phyloP scores from a whole-genome alignment of 2,329 filamentous ascomycete species.

The Endocalyx cinctus region DNA sequence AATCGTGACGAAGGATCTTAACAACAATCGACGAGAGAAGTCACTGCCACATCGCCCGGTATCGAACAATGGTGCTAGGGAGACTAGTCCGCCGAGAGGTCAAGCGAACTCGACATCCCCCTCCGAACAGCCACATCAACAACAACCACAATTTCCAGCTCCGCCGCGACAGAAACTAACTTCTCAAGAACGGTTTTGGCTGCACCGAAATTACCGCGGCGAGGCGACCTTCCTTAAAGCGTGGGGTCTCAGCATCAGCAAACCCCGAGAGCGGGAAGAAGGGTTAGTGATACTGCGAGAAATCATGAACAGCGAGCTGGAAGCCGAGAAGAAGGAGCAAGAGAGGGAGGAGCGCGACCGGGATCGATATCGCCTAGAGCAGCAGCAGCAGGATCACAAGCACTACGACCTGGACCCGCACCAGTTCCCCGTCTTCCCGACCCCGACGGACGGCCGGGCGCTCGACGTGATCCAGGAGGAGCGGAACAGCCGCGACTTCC shows the following conservation, averaged over 20 bases:
- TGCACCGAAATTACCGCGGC: slow-evolving; percentile 23
- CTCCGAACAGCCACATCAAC: slow-evolving; percentile 2
- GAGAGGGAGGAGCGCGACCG: slow-evolving; percentile 1
- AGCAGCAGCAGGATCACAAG: slow-evolving; percentile 4
- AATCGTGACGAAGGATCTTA: too few species aligned
- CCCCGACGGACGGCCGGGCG: slow-evolving; percentile 7
- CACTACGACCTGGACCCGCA: neutral
- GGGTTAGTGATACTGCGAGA: slow-evolving; percentile 18
- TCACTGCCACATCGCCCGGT: too few species aligned
- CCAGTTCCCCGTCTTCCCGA: neutral
- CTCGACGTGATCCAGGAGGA: slow-evolving; percentile 18
- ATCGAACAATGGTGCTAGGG: too few species aligned
- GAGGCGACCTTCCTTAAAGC: slow-evolving; percentile 22
- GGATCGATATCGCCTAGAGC: too few species aligned
- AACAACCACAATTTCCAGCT: slow-evolving; percentile 1
- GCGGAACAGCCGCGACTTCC: slow-evolving; percentile 9
- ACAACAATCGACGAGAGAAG: too few species aligned
- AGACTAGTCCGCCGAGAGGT: too few species aligned
- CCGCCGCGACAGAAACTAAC: slow-evolving; percentile 11
- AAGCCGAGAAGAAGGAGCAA: slow-evolving; percentile 11
- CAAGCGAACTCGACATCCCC: too few species aligned
- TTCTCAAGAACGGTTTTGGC: slow-evolving; percentile 20
- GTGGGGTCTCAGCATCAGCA: slow-evolving; percentile 21
- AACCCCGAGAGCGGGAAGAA: slow-evolving; percentile 20
- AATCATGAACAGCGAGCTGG: slow-evolving; percentile 18